Percentiles rank a stretch among this genome's conserved stretches.
Conservation (phyloP, 2,329 filamentous ascomycete species). For the Penicillium sumatraense region DNA sequence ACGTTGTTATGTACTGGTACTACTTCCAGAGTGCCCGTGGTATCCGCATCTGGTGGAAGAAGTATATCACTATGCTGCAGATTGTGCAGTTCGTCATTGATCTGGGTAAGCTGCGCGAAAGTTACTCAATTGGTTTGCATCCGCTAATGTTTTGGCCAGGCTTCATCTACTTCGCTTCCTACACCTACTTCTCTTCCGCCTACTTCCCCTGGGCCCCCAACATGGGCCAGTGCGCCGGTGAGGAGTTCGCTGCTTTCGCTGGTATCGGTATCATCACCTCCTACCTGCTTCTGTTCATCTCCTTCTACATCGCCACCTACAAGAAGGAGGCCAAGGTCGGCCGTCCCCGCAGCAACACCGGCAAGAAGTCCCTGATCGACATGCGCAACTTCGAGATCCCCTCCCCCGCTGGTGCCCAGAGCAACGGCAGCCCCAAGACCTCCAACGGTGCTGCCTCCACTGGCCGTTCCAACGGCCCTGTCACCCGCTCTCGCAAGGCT, state of each 20-base stretch:
- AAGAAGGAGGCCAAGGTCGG: slow-evolving; percentile 64
- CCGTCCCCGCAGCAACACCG: slow-evolving; percentile 60
- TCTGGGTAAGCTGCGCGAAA: slow-evolving; percentile 67
- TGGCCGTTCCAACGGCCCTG: slow-evolving; percentile 48
- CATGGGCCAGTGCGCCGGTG: slow-evolving; percentile 83
- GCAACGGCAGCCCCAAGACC: slow-evolving; percentile 33
- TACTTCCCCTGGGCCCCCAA: slow-evolving; percentile 89
- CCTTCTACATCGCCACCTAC: slow-evolving; percentile 97
- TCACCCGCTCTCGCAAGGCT: slow-evolving; percentile 54
- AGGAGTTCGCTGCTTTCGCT: slow-evolving; percentile 93
- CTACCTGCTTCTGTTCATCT: slow-evolving; percentile 97
- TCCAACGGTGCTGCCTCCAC: slow-evolving; percentile 41
- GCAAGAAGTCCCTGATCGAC: slow-evolving; percentile 84
- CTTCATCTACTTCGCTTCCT: slow-evolving; percentile 99
- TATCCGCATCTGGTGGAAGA: slow-evolving; percentile 98
- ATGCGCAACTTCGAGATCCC: slow-evolving; percentile 74
- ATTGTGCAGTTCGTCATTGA: slow-evolving; percentile 98
- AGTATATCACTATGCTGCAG: slow-evolving; percentile 97
- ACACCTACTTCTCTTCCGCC: slow-evolving; percentile 93
- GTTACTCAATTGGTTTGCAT: background rate
- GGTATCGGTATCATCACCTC: slow-evolving; percentile 91
- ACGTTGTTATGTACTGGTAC: slow-evolving; percentile 99
- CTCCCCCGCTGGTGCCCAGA: slow-evolving; percentile 31
- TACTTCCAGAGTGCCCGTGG: slow-evolving; percentile 99
- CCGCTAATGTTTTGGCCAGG: slow-evolving; percentile 54